Evolutionary conservation across 495 filamentous ascomycete genomes (phyloP), one percentile per base, ranked within the genome.

Genomic region (Sordaria brevicollis): DNA sequence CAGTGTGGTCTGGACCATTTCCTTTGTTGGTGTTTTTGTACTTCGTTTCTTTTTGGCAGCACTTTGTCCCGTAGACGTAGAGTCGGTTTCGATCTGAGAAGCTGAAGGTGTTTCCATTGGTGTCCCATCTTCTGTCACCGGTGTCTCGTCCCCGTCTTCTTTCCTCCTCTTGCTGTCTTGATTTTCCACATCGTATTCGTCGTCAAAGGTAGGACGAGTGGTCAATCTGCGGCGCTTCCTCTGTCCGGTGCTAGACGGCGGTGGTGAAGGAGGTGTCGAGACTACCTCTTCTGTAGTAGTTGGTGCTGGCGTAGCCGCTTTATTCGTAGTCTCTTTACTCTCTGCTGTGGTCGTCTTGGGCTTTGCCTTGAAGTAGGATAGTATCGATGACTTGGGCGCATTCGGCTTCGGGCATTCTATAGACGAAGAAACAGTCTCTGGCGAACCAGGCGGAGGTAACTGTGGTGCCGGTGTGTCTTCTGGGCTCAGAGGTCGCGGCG

Each of bases 1-100:
- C 66, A 85, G 67, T 0, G 82, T 84, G 0, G 79, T 84, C 68
- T 85, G 83, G 8, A 81, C 75, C 67, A 78, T 74, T 1, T 79
- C 73, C 62, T 75, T 72, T 65, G 77, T 73, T 1, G 36, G 68
- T n/a, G 41, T 70, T 25, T 75, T 74, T 29, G 33, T n/a, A 21
- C n/a, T 21, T 39, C 38, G 70, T 19, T 72, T 69, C 36, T 67
- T 70, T 21, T 34, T 36, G 19, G 9, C 13, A 7, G 43, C 13
- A 8, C n/a, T 17, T 33, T 2, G 9, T 15, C 10, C 39, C 19
- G n/a, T n/a, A n/a, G n/a, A n/a, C 3, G 65, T 17, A 1, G 35
- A 31, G 8, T 57, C 49, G 25, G 21, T 29, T 25, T 57, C 49
- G 11, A 25, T 3, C 29, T 7, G 13, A 7, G 49, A 62, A 6